Percentiles rank a stretch among this genome's conserved stretches.
Evolutionary conservation across 768 basidiomycete species (phyloP).

Genomic region (Strobilomyces confusus): DNA sequence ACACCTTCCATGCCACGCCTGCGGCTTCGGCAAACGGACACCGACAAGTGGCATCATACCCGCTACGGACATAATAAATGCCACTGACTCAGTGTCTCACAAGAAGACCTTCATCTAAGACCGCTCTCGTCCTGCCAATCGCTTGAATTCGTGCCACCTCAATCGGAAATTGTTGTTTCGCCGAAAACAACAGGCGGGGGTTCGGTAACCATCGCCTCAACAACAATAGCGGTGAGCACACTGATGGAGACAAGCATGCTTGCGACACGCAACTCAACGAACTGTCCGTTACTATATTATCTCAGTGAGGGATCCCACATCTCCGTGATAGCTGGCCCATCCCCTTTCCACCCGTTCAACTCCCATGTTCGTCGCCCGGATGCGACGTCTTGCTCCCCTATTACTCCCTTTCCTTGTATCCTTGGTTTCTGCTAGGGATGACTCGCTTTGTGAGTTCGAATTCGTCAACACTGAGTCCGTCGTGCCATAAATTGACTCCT

Average conservation of each 20-base stretch:
- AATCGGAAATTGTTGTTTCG: constrained; percentile 1
- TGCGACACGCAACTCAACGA: constrained; percentile 24
- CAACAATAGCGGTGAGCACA: constrained; percentile 34
- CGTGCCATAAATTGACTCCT: constrained; percentile 1
- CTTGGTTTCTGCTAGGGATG: constrained; percentile 45
- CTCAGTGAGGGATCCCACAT: constrained; percentile 6
- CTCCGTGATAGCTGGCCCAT: constrained; percentile 29
- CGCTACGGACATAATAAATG: neutral
- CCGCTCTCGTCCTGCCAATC: too few relatives aligned
- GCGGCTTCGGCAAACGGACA: neutral
- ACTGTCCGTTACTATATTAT: constrained; percentile 23
- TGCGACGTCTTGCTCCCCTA: constrained; percentile 53
- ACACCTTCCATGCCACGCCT: neutral
- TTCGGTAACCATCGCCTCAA: constrained; percentile 23
- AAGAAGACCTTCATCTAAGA: too few relatives aligned
- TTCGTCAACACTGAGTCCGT: neutral
- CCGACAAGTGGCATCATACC: neutral
- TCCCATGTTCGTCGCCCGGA: constrained; percentile 71
- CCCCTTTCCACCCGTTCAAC: constrained; percentile 12
- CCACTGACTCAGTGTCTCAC: neutral
- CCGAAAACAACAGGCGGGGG: constrained; percentile 18
- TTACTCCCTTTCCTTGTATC: constrained; percentile 38
- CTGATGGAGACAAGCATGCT: constrained; percentile 30
- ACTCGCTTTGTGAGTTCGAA: constrained; percentile 55
- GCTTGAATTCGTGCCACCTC: neutral